These are phyloP conservation scores for Conticribra guillardii DNA, from an alignment of 108 stramenopile genomes.

Conservation along the genomic window DNA sequence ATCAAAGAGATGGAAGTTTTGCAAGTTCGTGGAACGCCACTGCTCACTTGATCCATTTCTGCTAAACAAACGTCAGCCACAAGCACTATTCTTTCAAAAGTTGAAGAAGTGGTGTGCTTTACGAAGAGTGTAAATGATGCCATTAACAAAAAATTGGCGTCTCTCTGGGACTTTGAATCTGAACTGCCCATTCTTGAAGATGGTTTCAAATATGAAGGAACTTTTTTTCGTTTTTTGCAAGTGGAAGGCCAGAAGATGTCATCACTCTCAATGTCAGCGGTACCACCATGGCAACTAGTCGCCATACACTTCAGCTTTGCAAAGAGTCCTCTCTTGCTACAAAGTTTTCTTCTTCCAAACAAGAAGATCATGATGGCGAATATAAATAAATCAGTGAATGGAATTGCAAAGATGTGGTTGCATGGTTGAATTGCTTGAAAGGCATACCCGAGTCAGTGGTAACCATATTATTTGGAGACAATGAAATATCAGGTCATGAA, in stretches of 20 bases:
- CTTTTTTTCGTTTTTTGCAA: constrained; percentile 29
- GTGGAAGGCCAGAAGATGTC: constrained; percentile 14
- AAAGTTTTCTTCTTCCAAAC: too few species aligned
- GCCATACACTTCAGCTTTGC: constrained; percentile 16
- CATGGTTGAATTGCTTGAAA: constrained; percentile 16
- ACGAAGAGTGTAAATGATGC: constrained; percentile 27
- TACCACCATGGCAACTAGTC: constrained; percentile 33
- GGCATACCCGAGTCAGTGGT: constrained; percentile 15
- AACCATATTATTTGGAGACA: constrained; percentile 3
- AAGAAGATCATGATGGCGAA: too few species aligned
- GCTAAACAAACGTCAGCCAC: not conserved
- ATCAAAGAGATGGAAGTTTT: constrained; percentile 34
- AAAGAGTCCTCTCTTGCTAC: constrained; percentile 35
- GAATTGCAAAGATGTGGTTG: constrained; percentile 12
- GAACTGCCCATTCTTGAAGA: constrained; percentile 20
- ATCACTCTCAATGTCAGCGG: constrained; percentile 49
- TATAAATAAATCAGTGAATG: not conserved
- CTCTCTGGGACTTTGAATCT: constrained; percentile 14
- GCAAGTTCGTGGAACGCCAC: not conserved
- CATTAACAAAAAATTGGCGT: constrained; percentile 13
- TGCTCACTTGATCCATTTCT: not conserved
- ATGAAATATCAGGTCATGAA: constrained; percentile 19
- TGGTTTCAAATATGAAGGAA: constrained; percentile 32
- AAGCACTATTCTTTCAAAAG: constrained; percentile 13
- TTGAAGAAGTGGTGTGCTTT: constrained; percentile 11